Evolutionary conservation across 2,329 filamentous ascomycete genomes (phyloP), one percentile per base, ranked within the genome.

Genomic region (Fusarium chaquense): DNA sequence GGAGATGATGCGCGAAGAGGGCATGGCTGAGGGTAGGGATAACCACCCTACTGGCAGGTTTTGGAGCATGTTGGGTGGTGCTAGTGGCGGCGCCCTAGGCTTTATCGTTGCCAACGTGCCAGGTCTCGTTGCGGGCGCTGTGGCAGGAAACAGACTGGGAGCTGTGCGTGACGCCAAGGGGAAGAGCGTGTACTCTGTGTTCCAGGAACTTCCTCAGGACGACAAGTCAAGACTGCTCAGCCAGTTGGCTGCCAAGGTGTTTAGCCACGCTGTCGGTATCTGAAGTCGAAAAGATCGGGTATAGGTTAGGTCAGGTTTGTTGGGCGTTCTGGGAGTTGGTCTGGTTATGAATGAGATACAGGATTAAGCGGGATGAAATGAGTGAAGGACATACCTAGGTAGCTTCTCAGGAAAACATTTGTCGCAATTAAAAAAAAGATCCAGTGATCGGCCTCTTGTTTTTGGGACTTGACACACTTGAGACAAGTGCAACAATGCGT

Each of bases 91-190:
- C 15, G 93, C 93, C 4, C 87, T 99, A 78, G 96, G 96, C 0
- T 98, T 98, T 79, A 99, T 99, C 72, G 87, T 98, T 28, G 96
- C 91, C 30, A 98, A 98, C 78, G 89, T 98, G 50, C 93, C 95
- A 0, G 96, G 96, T 0, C 86, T 95, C 75, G 80, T 98, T 38
- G 95, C 95, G 1, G 96, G 96, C 4, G 93, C 93, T 4, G 94
- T 98, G 4, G 95, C 94, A 1, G 96, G 96, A 13, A 98, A 98
- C 81, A 83, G 94, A 53, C 81, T 98, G n/a, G 96, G 96, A 1
- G 93, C 93, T 9, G 88, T 99, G 22, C 86, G 96, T 59, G 96
- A 99, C 81, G 89, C 92, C 33, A 94, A 90, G 81, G 94, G 94
- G 24, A 98, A 98, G 89, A 97, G 93, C 77, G 96, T 99, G 8